Percentiles rank a stretch among this genome's conserved stretches.
phyloP scores from a whole-genome alignment of 495 filamentous ascomycete genomes.

The Xylaria curta region DNA sequence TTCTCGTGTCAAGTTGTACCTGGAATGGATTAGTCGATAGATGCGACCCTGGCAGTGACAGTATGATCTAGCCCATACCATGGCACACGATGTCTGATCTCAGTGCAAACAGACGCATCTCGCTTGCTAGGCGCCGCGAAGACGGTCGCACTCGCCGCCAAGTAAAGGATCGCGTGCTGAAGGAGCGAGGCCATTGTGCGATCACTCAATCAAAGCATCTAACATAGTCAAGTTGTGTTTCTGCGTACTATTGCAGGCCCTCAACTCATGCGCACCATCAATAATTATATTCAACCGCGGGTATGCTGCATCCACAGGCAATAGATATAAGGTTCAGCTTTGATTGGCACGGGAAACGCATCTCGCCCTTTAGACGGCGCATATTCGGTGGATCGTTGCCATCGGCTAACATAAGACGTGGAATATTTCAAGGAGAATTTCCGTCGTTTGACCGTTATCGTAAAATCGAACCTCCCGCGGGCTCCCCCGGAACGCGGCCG shows the following conservation, averaged over 20 bases:
- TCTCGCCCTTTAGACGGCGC: background rate
- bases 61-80: background rate
- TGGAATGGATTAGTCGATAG: background rate
- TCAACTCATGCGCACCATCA: background rate
- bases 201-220: background rate
- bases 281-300: background rate
- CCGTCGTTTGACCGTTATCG: background rate
- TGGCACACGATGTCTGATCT: slow-evolving; percentile 10
- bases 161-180: background rate
- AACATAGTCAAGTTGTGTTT: background rate
- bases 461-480: background rate
- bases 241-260: background rate
- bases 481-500: background rate
- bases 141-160: background rate
- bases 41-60: background rate
- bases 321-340: background rate
- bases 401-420: slow-evolving; percentile 10
- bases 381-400: background rate
- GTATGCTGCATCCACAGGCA: background rate
- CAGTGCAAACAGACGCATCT: slow-evolving; percentile 2
- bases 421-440: background rate
- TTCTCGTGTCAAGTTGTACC: slow-evolving; percentile 45
- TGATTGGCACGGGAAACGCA: slow-evolving; percentile 10
- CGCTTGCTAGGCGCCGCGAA: background rate
- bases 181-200: background rate